Conservation (phyloP, 2,329 filamentous ascomycete species). For the Calcarisporium arbuscula region DNA sequence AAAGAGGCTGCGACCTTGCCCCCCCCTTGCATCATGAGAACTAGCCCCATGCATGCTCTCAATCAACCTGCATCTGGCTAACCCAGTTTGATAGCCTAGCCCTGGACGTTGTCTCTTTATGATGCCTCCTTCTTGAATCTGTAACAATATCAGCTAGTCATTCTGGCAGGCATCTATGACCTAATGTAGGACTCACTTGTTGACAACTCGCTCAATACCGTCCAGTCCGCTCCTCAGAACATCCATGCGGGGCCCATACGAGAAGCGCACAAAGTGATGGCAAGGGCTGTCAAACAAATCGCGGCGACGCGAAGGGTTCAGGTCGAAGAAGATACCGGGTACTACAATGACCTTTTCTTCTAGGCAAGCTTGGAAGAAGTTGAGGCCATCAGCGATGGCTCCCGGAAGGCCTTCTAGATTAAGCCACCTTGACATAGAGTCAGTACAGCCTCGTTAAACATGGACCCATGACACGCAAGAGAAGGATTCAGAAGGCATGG, state of each 20-base stretch:
- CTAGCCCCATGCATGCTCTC: too few species aligned
- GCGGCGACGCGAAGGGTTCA: constrained; percentile 83
- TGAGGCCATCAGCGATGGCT: constrained; percentile 85
- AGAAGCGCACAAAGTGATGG: constrained; percentile 83
- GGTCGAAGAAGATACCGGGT: constrained; percentile 94
- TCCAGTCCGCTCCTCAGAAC: constrained; percentile 72
- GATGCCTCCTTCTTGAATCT: constrained; percentile 19
- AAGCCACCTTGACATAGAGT: constrained; percentile 35
- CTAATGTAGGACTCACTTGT: constrained; percentile 52
- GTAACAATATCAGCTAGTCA: constrained; percentile 4
- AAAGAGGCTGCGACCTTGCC: too few species aligned
- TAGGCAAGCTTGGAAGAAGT: constrained; percentile 93
- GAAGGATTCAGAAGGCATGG: background rate
- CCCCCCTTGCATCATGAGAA: too few species aligned
- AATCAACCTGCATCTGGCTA: too few species aligned
- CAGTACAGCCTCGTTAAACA: constrained; percentile 3
- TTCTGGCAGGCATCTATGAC: too few species aligned
- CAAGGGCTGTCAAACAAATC: constrained; percentile 93
- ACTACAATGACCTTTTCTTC: constrained; percentile 95
- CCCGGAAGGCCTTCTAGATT: constrained; percentile 63
- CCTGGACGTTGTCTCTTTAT: too few species aligned
- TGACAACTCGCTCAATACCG: constrained; percentile 76
- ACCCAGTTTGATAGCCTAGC: background rate
- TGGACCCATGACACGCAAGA: background rate
- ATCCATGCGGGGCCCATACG: constrained; percentile 79